These are phyloP conservation scores for Giardia duodenalis DNA, from an alignment of 208 protist genomes.

Conservation along the genomic window DNA sequence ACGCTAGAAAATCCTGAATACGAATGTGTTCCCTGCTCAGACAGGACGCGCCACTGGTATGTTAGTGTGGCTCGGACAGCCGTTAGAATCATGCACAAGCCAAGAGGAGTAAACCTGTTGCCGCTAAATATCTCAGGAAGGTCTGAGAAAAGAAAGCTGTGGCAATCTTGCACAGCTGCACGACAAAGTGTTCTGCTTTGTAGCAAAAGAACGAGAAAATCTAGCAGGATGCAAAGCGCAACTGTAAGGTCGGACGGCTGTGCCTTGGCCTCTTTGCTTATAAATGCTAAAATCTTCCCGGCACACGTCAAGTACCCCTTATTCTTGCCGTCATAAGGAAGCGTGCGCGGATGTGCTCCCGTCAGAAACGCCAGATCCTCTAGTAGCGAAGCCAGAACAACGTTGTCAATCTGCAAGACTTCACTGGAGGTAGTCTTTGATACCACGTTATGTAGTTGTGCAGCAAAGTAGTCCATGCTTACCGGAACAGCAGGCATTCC, in stretches of 20 bases:
- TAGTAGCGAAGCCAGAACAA: background rate
- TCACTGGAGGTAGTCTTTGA: too few relatives aligned
- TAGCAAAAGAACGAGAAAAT: background rate
- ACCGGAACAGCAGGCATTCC: too few relatives aligned
- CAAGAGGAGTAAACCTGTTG: too few relatives aligned
- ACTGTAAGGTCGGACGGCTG: background rate
- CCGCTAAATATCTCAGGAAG: too few relatives aligned
- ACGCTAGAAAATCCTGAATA: background rate
- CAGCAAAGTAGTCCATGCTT: too few relatives aligned
- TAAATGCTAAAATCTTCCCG: too few relatives aligned
- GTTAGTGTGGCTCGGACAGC: background rate
- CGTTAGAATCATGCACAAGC: too few relatives aligned
- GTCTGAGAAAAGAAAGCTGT: too few relatives aligned
- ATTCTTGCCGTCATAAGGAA: background rate
- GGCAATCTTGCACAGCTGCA: background rate
- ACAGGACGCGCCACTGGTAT: background rate
- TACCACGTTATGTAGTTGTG: too few relatives aligned
- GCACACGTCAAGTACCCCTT: too few relatives aligned
- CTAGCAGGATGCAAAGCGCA: background rate
- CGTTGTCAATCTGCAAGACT: too few relatives aligned
- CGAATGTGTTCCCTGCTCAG: background rate
- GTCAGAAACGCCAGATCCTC: background rate
- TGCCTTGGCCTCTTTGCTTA: too few relatives aligned
- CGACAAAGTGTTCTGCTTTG: background rate
- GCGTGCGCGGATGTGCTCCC: background rate